Evolutionary conservation across 108 stramenopile species (phyloP).

Genomic region (Skeletonema tropicum): DNA sequence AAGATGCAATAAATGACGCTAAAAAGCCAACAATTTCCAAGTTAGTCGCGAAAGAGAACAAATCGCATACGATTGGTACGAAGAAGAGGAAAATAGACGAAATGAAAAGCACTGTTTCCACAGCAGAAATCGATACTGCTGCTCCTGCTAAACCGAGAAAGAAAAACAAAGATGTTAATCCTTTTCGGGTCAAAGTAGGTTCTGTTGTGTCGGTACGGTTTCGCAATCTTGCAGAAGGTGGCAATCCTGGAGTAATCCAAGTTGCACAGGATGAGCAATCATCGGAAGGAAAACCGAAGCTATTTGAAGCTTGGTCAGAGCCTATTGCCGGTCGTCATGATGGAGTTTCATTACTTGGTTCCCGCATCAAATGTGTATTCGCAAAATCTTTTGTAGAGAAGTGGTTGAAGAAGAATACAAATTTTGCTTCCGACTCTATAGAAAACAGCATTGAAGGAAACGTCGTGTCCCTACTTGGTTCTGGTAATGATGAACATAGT

Average conservation of each 20-base stretch:
- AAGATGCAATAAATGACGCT: background rate
- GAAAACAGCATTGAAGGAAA: constrained; percentile 62
- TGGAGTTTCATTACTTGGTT: constrained; percentile 68
- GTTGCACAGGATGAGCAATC: constrained; percentile 31
- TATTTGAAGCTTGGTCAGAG: constrained; percentile 62
- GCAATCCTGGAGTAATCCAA: constrained; percentile 24
- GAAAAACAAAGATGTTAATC: constrained; percentile 57
- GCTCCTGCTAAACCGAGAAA: constrained; percentile 27
- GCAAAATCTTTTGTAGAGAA: constrained; percentile 34
- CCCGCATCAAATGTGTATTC: constrained; percentile 66
- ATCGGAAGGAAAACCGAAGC: constrained; percentile 18
- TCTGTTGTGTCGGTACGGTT: constrained; percentile 70
- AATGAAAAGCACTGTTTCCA: background rate
- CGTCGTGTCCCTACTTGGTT: constrained; percentile 56
- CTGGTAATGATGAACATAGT: constrained; percentile 12
- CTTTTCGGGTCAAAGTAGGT: constrained; percentile 75
- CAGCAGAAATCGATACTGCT: background rate
- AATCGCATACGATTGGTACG: background rate
- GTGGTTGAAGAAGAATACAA: constrained; percentile 22
- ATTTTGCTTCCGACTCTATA: constrained; percentile 11
- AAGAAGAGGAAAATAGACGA: background rate
- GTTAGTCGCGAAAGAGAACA: background rate
- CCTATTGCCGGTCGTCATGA: constrained; percentile 65
- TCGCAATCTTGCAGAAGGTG: constrained; percentile 40
- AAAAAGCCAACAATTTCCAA: background rate